These are phyloP conservation scores for Beauveria bassiana DNA, from an alignment of 2,329 filamentous ascomycete genomes.

Conservation along the genomic window DNA sequence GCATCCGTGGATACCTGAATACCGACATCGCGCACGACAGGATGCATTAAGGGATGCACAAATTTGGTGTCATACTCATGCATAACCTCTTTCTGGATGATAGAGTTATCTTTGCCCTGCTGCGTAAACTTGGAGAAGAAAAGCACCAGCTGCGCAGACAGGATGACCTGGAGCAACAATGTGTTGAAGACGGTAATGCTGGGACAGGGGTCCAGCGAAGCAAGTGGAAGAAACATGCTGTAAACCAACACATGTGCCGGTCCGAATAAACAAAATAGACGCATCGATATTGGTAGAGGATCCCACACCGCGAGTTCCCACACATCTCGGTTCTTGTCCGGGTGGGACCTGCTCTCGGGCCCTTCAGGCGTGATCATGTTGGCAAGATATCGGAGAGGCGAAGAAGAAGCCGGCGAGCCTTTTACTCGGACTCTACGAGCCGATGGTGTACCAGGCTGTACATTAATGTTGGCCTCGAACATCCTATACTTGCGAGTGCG, in stretches of 20 bases:
- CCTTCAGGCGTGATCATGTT: constrained; percentile 59
- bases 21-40: constrained; percentile 66
- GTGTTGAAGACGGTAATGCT: constrained; percentile 82
- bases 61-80: constrained; percentile 95
- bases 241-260: constrained; percentile 90
- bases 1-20: constrained; percentile 62
- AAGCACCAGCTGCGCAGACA: constrained; percentile 70
- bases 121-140: constrained; percentile 70
- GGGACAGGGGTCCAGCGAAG: constrained; percentile 66
- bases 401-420: constrained; percentile 68
- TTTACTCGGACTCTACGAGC: constrained; percentile 83
- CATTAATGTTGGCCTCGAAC: constrained; percentile 80
- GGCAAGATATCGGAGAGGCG: constrained; percentile 69
- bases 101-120: constrained; percentile 73
- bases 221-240: constrained; percentile 75
- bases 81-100: constrained; percentile 87
- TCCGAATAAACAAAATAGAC: constrained; percentile 84
- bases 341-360: constrained; percentile 77
- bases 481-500: constrained; percentile 82
- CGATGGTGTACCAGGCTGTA: constrained; percentile 69
- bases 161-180: constrained; percentile 63
- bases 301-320: constrained; percentile 96
- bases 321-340: constrained; percentile 74
- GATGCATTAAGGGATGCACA: constrained; percentile 83
- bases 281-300: constrained; percentile 73